Conservation (phyloP, 805 yeast genomes). For the Myxozyma monticola region DNA sequence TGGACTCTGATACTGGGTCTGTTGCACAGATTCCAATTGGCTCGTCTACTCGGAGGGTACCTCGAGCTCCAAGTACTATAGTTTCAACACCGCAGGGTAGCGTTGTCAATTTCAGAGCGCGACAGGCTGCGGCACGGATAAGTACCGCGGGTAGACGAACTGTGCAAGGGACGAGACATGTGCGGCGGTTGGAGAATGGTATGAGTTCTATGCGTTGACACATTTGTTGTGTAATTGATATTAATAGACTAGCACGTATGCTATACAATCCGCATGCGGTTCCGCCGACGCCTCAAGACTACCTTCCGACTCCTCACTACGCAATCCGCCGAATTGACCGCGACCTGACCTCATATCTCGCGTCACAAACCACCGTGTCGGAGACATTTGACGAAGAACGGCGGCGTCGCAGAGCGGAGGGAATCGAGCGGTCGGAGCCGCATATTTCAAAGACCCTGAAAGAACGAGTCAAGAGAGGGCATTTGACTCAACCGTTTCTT, state of each 20-base stretch:
- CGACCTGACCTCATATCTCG: constrained; percentile 13
- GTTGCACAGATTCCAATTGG: no score
- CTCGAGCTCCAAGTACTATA: constrained; percentile 13
- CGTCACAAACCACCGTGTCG: constrained; percentile 9
- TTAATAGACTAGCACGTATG: constrained; percentile 23
- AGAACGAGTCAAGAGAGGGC: constrained; percentile 27
- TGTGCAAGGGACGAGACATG: constrained; percentile 22
- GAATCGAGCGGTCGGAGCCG: constrained; percentile 5
- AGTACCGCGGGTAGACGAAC: constrained; percentile 9
- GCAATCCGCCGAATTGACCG: constrained; percentile 25
- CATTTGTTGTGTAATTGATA: not conserved
- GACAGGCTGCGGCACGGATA: constrained; percentile 22
- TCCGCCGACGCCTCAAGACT: constrained; percentile 24
- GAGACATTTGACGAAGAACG: constrained; percentile 9
- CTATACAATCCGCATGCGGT: constrained; percentile 29
- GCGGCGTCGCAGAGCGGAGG: not conserved
- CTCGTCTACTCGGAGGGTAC: no score
- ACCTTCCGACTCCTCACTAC: constrained; percentile 21
- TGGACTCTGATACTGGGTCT: no score
- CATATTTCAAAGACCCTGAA: constrained; percentile 15
- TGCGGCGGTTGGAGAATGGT: constrained; percentile 28
- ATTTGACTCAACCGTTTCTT: constrained; percentile 26
- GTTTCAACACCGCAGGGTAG: constrained; percentile 28
- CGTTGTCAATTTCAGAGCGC: constrained; percentile 20
- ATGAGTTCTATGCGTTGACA: not conserved